These are phyloP conservation scores for Tetradesmus obliquus DNA, from an alignment of 139 green algal species.

Conservation along the genomic window DNA sequence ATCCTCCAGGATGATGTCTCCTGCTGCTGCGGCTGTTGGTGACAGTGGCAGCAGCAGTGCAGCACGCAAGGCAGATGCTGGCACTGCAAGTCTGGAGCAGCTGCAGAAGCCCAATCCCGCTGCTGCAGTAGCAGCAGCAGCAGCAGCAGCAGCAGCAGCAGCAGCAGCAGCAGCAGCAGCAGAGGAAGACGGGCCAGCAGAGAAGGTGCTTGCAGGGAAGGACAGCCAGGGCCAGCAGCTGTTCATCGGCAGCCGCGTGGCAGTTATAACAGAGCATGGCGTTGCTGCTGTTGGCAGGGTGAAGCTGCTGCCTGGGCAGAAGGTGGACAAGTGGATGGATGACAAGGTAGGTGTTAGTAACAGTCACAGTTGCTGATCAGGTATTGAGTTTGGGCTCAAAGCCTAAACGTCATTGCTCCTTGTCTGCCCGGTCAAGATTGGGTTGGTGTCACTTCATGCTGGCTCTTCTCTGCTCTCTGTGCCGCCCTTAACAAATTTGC, in stretches of 20 bases:
- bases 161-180: neutral
- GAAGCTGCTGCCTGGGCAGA: neutral
- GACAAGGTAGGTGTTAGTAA: neutral
- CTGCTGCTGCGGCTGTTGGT: neutral
- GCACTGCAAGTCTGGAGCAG: neutral
- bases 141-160: neutral
- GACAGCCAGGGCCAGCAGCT: neutral
- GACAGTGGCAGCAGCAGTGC: neutral
- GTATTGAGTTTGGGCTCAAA: no score
- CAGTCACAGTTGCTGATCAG: no score
- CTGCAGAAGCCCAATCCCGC: neutral
- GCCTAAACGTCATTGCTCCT: no score
- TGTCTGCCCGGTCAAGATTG: no score
- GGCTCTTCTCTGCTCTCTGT: no score
- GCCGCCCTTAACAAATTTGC: no score
- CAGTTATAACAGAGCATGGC: neutral
- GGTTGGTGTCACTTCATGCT: no score
- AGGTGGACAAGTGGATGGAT: neutral
- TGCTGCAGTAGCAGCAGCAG: no score
- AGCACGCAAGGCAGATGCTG: neutral
- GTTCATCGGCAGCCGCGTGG: neutral
- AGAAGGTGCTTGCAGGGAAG: neutral
- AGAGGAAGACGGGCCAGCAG: neutral
- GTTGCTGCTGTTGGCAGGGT: neutral
- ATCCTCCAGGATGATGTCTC: neutral